Conservation (phyloP, 345 rosid species). For the Cochlearia excelsa region DNA sequence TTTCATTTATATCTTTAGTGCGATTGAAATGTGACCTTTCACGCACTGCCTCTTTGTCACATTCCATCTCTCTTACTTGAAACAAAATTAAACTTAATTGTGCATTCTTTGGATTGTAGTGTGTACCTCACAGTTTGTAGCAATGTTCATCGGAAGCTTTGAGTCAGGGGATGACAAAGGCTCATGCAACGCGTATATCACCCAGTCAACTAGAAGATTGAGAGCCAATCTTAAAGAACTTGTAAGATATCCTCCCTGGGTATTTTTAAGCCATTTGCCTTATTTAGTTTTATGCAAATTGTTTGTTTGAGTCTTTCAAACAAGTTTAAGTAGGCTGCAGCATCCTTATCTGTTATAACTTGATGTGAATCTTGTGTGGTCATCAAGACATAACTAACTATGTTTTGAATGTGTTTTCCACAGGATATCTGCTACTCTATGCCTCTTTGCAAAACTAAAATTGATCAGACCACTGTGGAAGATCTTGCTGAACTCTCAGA, state of each 20-base stretch:
- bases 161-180: constrained; percentile 44
- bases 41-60: constrained; percentile 19
- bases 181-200: constrained; percentile 67
- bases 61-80: constrained; percentile 8
- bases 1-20: neutral
- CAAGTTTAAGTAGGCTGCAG: constrained; percentile 3
- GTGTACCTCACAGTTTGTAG: constrained; percentile 84
- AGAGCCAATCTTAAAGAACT: constrained; percentile 75
- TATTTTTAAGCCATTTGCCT: constrained; percentile 4
- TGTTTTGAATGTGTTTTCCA: constrained; percentile 15
- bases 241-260: constrained; percentile 51
- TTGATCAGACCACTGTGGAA: constrained; percentile 71
- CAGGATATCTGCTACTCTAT: constrained; percentile 84
- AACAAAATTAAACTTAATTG: constrained; percentile 5
- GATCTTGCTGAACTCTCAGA: constrained; percentile 91
- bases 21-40: constrained; percentile 21
- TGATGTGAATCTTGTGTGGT: constrained; percentile 6
- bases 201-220: constrained; percentile 80
- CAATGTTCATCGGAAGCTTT: constrained; percentile 61
- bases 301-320: constrained; percentile 8
- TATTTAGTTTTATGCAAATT: neutral
- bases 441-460: constrained; percentile 90
- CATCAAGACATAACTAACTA: constrained; percentile 14
- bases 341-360: constrained; percentile 1
- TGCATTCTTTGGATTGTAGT: constrained; percentile 43